Evolutionary conservation across 305 asterid species (phyloP).

Genomic region (Fraxinus sp.): DNA sequence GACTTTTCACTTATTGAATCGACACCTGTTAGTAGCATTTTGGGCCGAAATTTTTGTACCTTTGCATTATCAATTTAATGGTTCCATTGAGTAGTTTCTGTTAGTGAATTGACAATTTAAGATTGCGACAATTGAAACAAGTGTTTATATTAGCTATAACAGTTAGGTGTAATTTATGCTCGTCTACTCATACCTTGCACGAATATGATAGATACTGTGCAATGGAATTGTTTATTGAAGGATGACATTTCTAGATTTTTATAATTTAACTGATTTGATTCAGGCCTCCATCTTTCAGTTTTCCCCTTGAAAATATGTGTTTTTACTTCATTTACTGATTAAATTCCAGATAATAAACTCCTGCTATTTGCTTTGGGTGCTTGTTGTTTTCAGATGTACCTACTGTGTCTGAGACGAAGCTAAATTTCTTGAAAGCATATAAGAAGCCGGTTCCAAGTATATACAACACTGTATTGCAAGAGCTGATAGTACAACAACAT

Average conservation of each 20-base stretch:
- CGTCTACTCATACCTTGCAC: not conserved
- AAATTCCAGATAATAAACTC: not conserved
- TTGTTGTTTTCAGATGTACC: conserved; percentile 61
- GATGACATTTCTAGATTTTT: not conserved
- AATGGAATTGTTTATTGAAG: not conserved
- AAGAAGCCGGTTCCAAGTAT: conserved; percentile 91
- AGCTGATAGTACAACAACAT: conserved; percentile 94
- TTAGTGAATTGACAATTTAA: not conserved
- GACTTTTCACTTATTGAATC: not conserved
- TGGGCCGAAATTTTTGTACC: not conserved
- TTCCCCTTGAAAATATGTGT: not conserved
- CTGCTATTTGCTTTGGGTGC: conserved; percentile 21
- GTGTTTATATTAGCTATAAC: not conserved
- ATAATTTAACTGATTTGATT: not conserved
- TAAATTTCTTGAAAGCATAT: conserved; percentile 76
- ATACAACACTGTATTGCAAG: conserved; percentile 81
- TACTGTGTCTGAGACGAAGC: conserved; percentile 81
- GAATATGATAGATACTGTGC: not conserved
- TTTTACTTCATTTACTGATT: conserved; percentile 1
- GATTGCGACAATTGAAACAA: not conserved
- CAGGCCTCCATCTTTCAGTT: not conserved
- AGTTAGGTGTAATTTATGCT: not conserved
- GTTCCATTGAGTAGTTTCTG: not conserved
- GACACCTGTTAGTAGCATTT: not conserved
- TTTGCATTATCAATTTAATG: not conserved